Percentiles rank a stretch among this genome's conserved stretches.
phyloP scores from a whole-genome alignment of 2,329 filamentous ascomycete genomes.

The Alternaria incomplexa region DNA sequence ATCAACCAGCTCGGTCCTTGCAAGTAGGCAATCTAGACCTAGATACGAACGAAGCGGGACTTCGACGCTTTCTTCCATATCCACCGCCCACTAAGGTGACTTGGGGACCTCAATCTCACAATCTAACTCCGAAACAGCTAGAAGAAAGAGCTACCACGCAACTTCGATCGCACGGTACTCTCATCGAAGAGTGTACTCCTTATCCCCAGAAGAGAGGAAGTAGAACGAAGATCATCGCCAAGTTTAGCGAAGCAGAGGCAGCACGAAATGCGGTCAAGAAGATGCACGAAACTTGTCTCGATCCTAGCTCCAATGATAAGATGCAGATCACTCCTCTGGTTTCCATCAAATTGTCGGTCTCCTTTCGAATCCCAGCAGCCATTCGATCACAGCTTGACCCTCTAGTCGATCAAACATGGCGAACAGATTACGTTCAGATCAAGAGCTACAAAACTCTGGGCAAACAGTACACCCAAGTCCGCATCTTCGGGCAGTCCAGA shows the following conservation, averaged over 20 bases:
- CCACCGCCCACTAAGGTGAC: neutral
- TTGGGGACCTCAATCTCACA: neutral
- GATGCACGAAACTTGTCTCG: neutral
- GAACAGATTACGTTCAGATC: neutral
- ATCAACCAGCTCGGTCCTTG: neutral
- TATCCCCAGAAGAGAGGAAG: neutral
- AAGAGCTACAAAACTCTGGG: neutral
- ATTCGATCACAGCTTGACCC: neutral
- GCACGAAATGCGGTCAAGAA: neutral
- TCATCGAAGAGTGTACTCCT: neutral
- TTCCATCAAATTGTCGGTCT: neutral
- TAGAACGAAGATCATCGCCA: neutral
- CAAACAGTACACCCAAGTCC: neutral
- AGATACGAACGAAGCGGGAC: neutral
- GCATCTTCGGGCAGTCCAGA: neutral
- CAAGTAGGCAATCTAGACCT: neutral
- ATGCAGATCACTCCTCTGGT: neutral
- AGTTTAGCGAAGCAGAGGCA: neutral
- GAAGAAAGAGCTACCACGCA: neutral
- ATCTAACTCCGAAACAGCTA: neutral
- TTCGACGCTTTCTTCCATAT: constrained; percentile 1
- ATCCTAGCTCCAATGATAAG: neutral
- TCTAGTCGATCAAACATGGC: neutral
- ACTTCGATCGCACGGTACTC: neutral
- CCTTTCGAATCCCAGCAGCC: neutral